Conservation (phyloP, 495 filamentous ascomycete genomes). For the Penicillium herquei region DNA sequence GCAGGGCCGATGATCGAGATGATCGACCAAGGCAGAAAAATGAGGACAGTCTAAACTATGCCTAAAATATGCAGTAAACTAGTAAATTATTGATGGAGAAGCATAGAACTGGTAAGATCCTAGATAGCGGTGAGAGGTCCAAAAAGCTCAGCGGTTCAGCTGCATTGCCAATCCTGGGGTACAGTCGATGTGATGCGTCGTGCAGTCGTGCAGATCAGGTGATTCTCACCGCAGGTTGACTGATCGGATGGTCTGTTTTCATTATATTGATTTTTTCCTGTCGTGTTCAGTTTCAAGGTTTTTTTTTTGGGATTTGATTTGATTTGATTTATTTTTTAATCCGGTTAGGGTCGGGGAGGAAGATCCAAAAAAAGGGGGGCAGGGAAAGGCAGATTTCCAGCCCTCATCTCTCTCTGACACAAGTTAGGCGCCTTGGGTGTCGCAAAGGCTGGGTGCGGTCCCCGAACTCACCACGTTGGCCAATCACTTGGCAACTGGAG, state of each 20-base stretch:
- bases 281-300: too few relatives aligned
- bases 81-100: neutral
- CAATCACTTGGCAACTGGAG: conserved; percentile 2
- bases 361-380: neutral
- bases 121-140: conserved; percentile 5
- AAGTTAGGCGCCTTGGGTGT: conserved; percentile 1
- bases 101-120: conserved; percentile 2
- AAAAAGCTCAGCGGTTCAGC: conserved; percentile 4
- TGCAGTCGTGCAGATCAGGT: conserved; percentile 9
- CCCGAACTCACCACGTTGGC: neutral
- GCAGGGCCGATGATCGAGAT: conserved; percentile 4
- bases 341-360: neutral
- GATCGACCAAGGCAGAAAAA: neutral
- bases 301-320: too few relatives aligned
- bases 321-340: too few relatives aligned
- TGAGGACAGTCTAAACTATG: too few relatives aligned
- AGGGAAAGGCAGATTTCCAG: neutral
- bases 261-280: too few relatives aligned
- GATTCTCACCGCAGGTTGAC: conserved; percentile 8
- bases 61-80: conserved; percentile 1
- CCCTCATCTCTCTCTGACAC: neutral
- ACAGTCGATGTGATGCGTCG: conserved; percentile 13
- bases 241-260: neutral
- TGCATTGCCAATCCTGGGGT: conserved; percentile 16
- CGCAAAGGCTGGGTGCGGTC: neutral